Evolutionary conservation across 75 land plant species (phyloP).

Genomic region (Chamaecyparis obtusa): DNA sequence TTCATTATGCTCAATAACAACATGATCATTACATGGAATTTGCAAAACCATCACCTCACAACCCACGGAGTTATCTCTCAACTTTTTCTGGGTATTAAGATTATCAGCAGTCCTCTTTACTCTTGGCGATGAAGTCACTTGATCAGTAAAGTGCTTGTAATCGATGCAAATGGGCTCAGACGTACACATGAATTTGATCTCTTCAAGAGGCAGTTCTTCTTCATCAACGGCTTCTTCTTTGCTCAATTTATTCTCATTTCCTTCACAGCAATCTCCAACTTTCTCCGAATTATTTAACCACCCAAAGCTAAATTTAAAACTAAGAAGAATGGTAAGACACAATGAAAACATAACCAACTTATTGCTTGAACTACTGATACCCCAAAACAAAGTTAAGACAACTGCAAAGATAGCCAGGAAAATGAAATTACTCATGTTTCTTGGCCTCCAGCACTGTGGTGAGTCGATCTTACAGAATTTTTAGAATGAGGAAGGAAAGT

Average conservation of each 20-base stretch:
- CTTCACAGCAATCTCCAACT: neutral
- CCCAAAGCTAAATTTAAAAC: too few relatives aligned
- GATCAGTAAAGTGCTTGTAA: too few relatives aligned
- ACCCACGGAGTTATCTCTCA: neutral
- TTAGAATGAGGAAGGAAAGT: neutral
- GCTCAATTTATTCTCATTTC: neutral
- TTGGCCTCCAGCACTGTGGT: neutral
- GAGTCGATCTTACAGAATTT: too few relatives aligned
- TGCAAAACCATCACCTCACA: neutral
- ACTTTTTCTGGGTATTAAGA: neutral
- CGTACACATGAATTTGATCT: neutral
- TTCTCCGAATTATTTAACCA: neutral
- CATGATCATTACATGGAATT: neutral
- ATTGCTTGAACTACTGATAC: neutral
- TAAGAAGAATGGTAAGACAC: neutral
- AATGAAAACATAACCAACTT: neutral
- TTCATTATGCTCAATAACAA: neutral
- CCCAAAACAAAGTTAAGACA: neutral
- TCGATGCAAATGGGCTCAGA: neutral
- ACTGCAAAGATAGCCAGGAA: neutral
- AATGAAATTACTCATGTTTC: neutral
- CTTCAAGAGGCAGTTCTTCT: neutral
- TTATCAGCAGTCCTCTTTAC: neutral
- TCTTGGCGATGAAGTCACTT: neutral
- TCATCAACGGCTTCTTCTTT: neutral